These are phyloP conservation scores for Clarireedia homoeocarpa DNA, from an alignment of 2,329 filamentous ascomycete species.

Conservation along the genomic window DNA sequence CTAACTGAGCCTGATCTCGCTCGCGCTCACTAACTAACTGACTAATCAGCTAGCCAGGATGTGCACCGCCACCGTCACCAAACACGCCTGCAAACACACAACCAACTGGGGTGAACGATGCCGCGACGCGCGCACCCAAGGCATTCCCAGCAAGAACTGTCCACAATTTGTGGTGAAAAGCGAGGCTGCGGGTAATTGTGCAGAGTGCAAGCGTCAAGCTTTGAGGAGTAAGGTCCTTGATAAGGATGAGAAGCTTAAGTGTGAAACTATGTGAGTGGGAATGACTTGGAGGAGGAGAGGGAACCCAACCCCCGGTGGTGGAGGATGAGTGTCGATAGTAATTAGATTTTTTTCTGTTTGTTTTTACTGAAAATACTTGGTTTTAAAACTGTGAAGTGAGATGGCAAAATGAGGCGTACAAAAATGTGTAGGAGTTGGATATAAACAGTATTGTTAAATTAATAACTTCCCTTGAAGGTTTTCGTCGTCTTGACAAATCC, in stretches of 20 bases:
- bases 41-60: background rate
- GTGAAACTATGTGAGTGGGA: background rate
- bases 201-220: background rate
- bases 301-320: background rate
- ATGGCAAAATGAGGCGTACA: too few species aligned
- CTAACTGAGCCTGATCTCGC: too few species aligned
- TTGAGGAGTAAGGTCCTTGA: too few species aligned
- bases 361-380: too few species aligned
- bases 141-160: background rate
- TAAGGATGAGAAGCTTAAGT: background rate
- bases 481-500: too few species aligned
- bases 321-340: background rate
- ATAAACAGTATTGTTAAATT: too few species aligned
- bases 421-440: too few species aligned
- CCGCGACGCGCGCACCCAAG: background rate
- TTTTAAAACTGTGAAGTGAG: too few species aligned
- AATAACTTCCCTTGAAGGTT: too few species aligned
- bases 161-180: background rate
- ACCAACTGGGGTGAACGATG: background rate
- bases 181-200: background rate
- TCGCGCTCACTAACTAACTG: background rate
- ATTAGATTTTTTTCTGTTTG: too few species aligned
- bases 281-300: background rate
- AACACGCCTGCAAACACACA: background rate
- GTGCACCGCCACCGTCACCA: background rate